Base-by-base conservation (phyloP, 768 basidiomycete genomes). In the Suillus decipiens region DNA sequence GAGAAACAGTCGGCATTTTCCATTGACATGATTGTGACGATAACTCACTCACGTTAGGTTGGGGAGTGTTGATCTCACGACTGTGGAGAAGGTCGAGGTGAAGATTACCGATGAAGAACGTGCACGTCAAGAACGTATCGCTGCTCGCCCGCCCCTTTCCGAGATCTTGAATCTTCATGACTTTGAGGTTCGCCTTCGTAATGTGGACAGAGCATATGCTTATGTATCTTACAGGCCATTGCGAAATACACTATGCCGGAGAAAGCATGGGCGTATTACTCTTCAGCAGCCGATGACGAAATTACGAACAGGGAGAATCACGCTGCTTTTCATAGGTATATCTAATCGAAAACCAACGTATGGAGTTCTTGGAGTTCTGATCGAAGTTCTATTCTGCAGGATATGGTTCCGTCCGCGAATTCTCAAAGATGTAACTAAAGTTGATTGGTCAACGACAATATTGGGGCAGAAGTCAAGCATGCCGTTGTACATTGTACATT, bases 231-330 rank as follows among this genome's bases (percentile, higher is more conserved):
- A 31, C 60, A 92, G 90, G 84, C 89, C 14, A 87, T 97, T 58
- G 93, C 93, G 3, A 90, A 84, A 75, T 79, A 82, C 67, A 88
- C 90, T 12, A 87, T 97, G 78, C 77, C 87, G 2, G 86, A 88
- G 39, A 91, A 92, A 71, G 92, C 92, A 1, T 96, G 95, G 94
- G 93, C 93, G 2, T 94, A 94, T 72, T 94, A 96, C 71, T 92
- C 89, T 0, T 93, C 92, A 10, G 93, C 93, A 15, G 87, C 95
- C 7, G 95, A 96, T 73, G 94, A 96, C 68, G 93, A 95, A 77
- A 92, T 93, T 56, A 93, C 92, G 41, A 80, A 84, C 63, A 81
- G 93, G 55, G 93, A 95, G 73, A 95, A 95, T 69, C 92, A 91
- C 65, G 83, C 87, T 54, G 95, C 93, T 1, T 97, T 88, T 72